phyloP scores from a whole-genome alignment of 73 alveolate genomes.

The Paramecium caudatum region DNA sequence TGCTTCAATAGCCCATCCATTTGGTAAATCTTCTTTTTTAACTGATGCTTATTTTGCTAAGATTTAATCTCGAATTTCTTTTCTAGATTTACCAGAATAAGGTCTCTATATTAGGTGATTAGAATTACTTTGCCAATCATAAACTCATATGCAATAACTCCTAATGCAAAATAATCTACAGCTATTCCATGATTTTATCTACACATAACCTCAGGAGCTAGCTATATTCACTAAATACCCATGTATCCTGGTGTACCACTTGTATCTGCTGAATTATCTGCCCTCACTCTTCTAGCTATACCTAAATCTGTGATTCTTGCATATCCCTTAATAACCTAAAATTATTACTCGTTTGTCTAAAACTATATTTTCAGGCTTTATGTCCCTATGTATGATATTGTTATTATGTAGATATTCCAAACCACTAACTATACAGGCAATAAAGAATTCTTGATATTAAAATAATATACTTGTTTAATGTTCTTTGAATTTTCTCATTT shows the following conservation, averaged over 20 bases:
- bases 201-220: slow-evolving; percentile 96
- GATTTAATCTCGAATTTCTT: slow-evolving; percentile 93
- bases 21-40: slow-evolving; percentile 88
- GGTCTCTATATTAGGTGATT: slow-evolving; percentile 83
- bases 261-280: slow-evolving; percentile 89
- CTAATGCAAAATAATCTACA: slow-evolving; percentile 96
- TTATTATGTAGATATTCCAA: slow-evolving; percentile 93
- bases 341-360: slow-evolving; percentile 86
- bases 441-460: slow-evolving; percentile 83
- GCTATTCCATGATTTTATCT: slow-evolving; percentile 93
- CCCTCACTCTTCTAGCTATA: slow-evolving; percentile 85
- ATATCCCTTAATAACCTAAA: slow-evolving; percentile 71
- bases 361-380: slow-evolving; percentile 98
- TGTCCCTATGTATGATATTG: slow-evolving; percentile 95
- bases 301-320: slow-evolving; percentile 91
- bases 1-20: slow-evolving; percentile 95
- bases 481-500: slow-evolving; percentile 89
- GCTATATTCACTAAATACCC: slow-evolving; percentile 73
- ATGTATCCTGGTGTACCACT: slow-evolving; percentile 96
- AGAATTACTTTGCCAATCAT: slow-evolving; percentile 89
- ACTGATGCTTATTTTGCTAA: slow-evolving; percentile 88
- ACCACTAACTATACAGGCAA: slow-evolving; percentile 91
- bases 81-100: slow-evolving; percentile 91
- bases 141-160: slow-evolving; percentile 97
- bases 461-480: slow-evolving; percentile 86